Percentiles rank a stretch among this genome's conserved stretches.
Evolutionary conservation across 2,329 filamentous ascomycete species (phyloP).

Genomic region (Sclerotinia nivalis): DNA sequence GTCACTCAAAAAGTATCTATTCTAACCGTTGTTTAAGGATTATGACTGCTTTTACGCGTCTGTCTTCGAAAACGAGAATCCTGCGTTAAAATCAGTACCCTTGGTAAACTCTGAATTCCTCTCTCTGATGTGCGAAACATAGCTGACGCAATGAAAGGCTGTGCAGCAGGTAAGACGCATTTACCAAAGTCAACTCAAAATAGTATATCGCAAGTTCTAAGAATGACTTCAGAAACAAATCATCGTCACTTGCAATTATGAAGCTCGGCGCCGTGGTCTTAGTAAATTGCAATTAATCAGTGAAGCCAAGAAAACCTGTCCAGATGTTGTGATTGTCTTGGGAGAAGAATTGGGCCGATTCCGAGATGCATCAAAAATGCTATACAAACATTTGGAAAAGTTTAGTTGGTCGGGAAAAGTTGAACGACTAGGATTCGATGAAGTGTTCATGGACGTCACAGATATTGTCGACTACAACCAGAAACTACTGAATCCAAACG

Average conservation of each 20-base stretch:
- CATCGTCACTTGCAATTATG: slow-evolving; percentile 91
- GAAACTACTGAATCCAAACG: slow-evolving; percentile 65
- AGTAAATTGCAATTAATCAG: slow-evolving; percentile 82
- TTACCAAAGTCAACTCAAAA: not conserved
- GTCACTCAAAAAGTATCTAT: slow-evolving; percentile 5
- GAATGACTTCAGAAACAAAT: slow-evolving; percentile 56
- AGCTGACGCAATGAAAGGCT: slow-evolving; percentile 36
- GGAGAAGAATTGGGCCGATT: slow-evolving; percentile 87
- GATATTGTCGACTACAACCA: slow-evolving; percentile 84
- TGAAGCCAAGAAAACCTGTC: slow-evolving; percentile 78
- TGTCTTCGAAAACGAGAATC: slow-evolving; percentile 77
- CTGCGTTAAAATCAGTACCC: slow-evolving; percentile 68
- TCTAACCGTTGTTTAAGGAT: slow-evolving; percentile 50
- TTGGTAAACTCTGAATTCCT: slow-evolving; percentile 65
- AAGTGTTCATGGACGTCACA: slow-evolving; percentile 73
- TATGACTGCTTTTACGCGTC: slow-evolving; percentile 95
- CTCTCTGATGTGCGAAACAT: slow-evolving; percentile 7
- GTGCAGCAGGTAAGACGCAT: slow-evolving; percentile 38
- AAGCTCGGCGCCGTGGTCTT: slow-evolving; percentile 71
- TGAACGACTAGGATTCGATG: slow-evolving; percentile 87
- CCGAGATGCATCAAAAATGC: slow-evolving; percentile 78
- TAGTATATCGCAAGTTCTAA: not conserved
- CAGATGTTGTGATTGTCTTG: slow-evolving; percentile 80
- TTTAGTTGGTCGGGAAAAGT: slow-evolving; percentile 77
- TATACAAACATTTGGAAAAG: slow-evolving; percentile 71